These are phyloP conservation scores for Cyberlindnera euphorbiae DNA, from an alignment of 805 yeast genomes.

Conservation along the genomic window DNA sequence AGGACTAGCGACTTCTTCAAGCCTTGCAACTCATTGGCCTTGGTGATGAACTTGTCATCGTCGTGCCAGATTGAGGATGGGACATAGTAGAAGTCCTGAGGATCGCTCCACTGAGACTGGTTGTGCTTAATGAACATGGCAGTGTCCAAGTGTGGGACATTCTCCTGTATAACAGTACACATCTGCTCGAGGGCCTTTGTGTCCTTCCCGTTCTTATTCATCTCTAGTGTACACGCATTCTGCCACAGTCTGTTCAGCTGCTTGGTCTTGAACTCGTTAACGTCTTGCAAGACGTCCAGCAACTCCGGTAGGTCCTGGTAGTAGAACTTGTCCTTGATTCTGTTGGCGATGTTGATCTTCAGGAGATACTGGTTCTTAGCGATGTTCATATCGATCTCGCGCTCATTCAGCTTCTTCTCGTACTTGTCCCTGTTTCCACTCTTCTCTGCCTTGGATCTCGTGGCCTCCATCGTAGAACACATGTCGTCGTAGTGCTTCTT, in stretches of 20 bases:
- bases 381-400: conserved; percentile 76
- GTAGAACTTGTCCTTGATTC: conserved; percentile 87
- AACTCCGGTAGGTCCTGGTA: conserved; percentile 92
- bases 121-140: conserved; percentile 94
- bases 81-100: conserved; percentile 75
- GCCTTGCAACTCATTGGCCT: conserved; percentile 44
- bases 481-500: conserved; percentile 77
- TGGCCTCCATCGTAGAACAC: conserved; percentile 76
- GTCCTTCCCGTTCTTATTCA: conserved; percentile 41
- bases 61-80: conserved; percentile 98
- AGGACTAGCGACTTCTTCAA: conserved; percentile 43
- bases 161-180: conserved; percentile 57
- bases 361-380: conserved; percentile 83
- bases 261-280: conserved; percentile 73
- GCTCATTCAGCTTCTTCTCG: conserved; percentile 47
- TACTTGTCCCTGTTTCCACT: conserved; percentile 46
- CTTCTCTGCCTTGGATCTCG: conserved; percentile 70
- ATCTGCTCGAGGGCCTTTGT: conserved; percentile 42
- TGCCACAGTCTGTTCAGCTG: conserved; percentile 65
- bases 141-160: conserved; percentile 69
- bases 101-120: conserved; percentile 69
- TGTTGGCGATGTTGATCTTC: conserved; percentile 76
- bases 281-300: conserved; percentile 76
- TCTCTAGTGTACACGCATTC: conserved; percentile 58
- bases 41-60: conserved; percentile 68